phyloP scores from a whole-genome alignment of 164 flowering plant genomes.

The Aristolochia contorta region DNA sequence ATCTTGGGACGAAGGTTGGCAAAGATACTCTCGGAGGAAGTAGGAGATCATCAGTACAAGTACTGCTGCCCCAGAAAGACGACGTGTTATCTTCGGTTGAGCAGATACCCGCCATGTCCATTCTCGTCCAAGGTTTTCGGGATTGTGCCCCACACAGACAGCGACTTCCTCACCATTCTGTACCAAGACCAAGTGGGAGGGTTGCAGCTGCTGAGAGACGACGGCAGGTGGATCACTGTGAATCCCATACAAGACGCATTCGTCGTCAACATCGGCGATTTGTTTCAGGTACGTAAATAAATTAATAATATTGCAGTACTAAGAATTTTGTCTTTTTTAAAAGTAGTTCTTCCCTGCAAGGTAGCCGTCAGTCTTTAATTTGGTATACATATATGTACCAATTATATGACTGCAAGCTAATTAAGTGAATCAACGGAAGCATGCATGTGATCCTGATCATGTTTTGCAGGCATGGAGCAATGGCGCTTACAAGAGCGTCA shows the following conservation, averaged over 20 bases:
- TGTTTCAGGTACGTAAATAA: slow-evolving; percentile 51
- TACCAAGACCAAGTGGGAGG: slow-evolving; percentile 80
- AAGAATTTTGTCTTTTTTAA: no score
- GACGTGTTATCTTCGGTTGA: slow-evolving; percentile 69
- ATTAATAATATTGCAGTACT: no score
- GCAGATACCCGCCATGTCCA: slow-evolving; percentile 78
- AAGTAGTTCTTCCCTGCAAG: no score
- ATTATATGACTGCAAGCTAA: no score
- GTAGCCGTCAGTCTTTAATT: no score
- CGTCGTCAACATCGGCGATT: slow-evolving; percentile 70
- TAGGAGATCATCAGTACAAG: slow-evolving; percentile 39
- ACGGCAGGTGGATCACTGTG: slow-evolving; percentile 61
- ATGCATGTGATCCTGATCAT: no score
- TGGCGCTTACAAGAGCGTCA: slow-evolving; percentile 62
- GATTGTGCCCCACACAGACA: slow-evolving; percentile 81
- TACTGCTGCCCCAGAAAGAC: slow-evolving; percentile 46
- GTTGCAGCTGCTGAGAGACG: slow-evolving; percentile 57
- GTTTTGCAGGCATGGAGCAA: slow-evolving; percentile 78
- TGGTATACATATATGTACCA: no score
- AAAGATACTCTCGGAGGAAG: slow-evolving; percentile 47
- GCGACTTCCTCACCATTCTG: slow-evolving; percentile 73
- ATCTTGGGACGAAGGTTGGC: slow-evolving; percentile 47
- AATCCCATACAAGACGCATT: slow-evolving; percentile 65
- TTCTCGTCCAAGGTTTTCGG: slow-evolving; percentile 40
- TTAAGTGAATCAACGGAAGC: no score